These are phyloP conservation scores for Xylariaceae sp. DNA, from an alignment of 2,329 filamentous ascomycete species.

Conservation along the genomic window DNA sequence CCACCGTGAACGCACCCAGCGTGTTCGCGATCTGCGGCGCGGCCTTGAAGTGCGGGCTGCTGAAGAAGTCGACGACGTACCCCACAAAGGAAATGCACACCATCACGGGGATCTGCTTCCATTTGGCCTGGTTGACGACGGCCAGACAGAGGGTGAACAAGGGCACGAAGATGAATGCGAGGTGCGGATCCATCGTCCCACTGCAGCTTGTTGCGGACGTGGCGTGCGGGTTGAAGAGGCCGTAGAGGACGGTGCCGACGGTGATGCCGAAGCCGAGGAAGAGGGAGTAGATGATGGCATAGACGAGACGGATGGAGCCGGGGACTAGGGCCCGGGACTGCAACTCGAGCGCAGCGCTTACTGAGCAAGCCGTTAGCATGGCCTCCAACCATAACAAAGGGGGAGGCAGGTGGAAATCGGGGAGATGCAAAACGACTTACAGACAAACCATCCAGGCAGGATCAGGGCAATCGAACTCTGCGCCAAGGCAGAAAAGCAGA, in stretches of 20 bases:
- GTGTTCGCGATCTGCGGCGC: conserved; percentile 73
- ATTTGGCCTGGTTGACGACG: conserved; percentile 75
- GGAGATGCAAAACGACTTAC: conserved; percentile 20
- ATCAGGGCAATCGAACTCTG: conserved; percentile 73
- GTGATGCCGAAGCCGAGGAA: conserved; percentile 70
- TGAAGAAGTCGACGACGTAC: conserved; percentile 72
- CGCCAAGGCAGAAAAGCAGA: conserved; percentile 67
- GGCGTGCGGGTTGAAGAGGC: conserved; percentile 38
- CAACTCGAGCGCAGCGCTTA: conserved; percentile 50
- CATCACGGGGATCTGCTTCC: conserved; percentile 75
- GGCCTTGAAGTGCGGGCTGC: conserved; percentile 56
- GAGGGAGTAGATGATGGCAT: conserved; percentile 67
- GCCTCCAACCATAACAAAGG: background rate
- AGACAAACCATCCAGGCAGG: conserved; percentile 55
- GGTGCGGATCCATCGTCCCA: conserved; percentile 30
- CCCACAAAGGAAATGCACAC: conserved; percentile 65
- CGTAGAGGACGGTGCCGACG: conserved; percentile 38
- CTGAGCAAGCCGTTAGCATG: conserved; percentile 17
- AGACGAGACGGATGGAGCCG: conserved; percentile 68
- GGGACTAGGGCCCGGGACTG: conserved; percentile 65
- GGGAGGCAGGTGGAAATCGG: no score
- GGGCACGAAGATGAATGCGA: conserved; percentile 66
- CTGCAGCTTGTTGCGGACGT: conserved; percentile 32
- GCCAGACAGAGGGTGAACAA: conserved; percentile 67
- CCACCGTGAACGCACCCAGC: conserved; percentile 69